These are phyloP conservation scores for Starmerella khaoyaiensis DNA, from an alignment of 805 yeast species.

Conservation along the genomic window DNA sequence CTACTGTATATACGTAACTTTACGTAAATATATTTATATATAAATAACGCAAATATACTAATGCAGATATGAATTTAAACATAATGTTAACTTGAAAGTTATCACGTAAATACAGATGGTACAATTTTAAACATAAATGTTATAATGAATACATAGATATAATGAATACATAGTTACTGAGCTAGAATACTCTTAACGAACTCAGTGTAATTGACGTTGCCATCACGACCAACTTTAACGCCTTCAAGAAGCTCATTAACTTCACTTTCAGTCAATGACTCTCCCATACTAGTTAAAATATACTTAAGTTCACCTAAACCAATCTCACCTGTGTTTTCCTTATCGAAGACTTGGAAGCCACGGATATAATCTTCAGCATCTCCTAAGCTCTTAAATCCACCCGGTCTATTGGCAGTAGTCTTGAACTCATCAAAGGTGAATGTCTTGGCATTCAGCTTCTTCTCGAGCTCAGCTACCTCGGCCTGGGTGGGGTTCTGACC, in stretches of 20 bases:
- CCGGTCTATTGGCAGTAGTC: conserved; percentile 68
- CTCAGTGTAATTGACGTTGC: conserved; percentile 83
- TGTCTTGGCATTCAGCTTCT: conserved; percentile 27
- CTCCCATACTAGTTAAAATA: conserved; percentile 91
- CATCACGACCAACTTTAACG: conserved; percentile 83
- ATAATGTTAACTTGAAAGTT: not conserved
- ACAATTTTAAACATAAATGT: too few relatives aligned
- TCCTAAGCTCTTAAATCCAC: conserved; percentile 65
- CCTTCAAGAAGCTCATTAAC: conserved; percentile 95
- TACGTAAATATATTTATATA: not conserved
- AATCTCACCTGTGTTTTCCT: conserved; percentile 87
- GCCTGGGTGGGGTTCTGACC: conserved; percentile 97
- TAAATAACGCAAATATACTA: conserved; percentile 3
- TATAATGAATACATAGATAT: too few relatives aligned
- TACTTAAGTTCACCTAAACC: conserved; percentile 95
- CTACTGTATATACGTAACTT: not conserved
- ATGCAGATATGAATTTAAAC: conserved; percentile 2
- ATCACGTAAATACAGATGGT: not conserved
- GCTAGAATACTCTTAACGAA: conserved; percentile 88
- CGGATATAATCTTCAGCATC: conserved; percentile 87
- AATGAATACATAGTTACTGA: conserved; percentile 37
- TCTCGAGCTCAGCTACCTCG: conserved; percentile 55
- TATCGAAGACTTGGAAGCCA: conserved; percentile 95
- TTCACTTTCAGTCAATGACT: conserved; percentile 76
- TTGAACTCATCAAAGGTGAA: conserved; percentile 67